phyloP scores from a whole-genome alignment of 176 grass and related monocot genomes.

The Aegilops tauschii region DNA sequence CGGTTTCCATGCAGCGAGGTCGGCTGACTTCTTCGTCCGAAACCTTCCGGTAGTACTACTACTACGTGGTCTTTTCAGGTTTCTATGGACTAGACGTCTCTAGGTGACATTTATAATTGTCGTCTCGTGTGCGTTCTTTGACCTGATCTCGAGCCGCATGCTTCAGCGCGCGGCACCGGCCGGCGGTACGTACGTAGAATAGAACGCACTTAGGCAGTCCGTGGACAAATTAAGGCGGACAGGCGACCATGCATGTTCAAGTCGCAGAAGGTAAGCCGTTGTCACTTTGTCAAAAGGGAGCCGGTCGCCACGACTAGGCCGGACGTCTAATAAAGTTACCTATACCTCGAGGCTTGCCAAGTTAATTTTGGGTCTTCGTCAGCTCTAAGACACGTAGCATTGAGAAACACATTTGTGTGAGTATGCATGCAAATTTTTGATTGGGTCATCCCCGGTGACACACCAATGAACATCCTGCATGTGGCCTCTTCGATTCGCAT shows the following conservation, averaged over 20 bases:
- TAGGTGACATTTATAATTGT: neutral
- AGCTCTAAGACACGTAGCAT: no score
- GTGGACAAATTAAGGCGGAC: neutral
- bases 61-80: neutral
- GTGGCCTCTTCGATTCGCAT: neutral
- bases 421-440: no score
- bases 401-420: no score
- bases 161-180: neutral
- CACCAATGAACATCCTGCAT: no score
- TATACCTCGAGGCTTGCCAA: neutral
- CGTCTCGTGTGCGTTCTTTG: neutral
- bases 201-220: neutral
- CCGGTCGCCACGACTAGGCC: neutral
- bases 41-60: neutral
- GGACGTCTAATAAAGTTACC: neutral
- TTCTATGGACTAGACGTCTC: neutral
- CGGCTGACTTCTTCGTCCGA: neutral
- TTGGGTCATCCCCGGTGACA: no score
- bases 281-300: neutral
- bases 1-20: neutral
- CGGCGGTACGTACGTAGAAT: neutral
- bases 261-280: neutral
- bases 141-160: neutral
- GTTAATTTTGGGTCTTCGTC: no score
- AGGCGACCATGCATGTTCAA: neutral